These are phyloP conservation scores for Arthrobotrys entomopaga DNA, from an alignment of 2,329 filamentous ascomycete genomes.

Conservation along the genomic window DNA sequence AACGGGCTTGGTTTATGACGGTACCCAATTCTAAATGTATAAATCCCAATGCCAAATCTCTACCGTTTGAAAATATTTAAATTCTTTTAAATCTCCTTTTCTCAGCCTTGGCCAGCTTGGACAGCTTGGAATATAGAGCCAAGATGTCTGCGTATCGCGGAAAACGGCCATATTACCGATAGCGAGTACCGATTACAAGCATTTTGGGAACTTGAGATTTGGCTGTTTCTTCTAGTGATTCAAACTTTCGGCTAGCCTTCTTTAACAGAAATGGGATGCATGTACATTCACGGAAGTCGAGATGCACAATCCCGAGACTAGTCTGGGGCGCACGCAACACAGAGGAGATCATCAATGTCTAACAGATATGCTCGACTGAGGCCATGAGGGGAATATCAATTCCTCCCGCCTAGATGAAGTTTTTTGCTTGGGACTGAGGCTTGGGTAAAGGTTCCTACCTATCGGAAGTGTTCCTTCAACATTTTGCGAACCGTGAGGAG, in stretches of 20 bases:
- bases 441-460: too few relatives aligned
- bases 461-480: too few relatives aligned
- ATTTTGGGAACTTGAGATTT: neutral
- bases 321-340: too few relatives aligned
- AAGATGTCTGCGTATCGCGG: slow-evolving; percentile 8
- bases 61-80: slow-evolving; percentile 2
- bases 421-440: too few relatives aligned
- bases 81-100: neutral
- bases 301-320: slow-evolving; percentile 13
- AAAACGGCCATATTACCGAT: slow-evolving; percentile 5
- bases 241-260: neutral
- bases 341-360: slow-evolving; percentile 7
- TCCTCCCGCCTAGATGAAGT: neutral
- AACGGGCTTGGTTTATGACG: slow-evolving; percentile 14
- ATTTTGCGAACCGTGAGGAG: too few relatives aligned
- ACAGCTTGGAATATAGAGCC: neutral
- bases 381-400: neutral
- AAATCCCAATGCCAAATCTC: slow-evolving; percentile 10
- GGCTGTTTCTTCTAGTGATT: slow-evolving; percentile 2
- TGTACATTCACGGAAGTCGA: neutral
- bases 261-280: neutral
- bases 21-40: neutral
- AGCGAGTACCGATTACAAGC: neutral
- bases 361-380: slow-evolving; percentile 1
- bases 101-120: too few relatives aligned